Evolutionary conservation across 2,329 filamentous ascomycete species (phyloP), one percentile per base, ranked within the genome.

Genomic region (Botrytis byssoidea): DNA sequence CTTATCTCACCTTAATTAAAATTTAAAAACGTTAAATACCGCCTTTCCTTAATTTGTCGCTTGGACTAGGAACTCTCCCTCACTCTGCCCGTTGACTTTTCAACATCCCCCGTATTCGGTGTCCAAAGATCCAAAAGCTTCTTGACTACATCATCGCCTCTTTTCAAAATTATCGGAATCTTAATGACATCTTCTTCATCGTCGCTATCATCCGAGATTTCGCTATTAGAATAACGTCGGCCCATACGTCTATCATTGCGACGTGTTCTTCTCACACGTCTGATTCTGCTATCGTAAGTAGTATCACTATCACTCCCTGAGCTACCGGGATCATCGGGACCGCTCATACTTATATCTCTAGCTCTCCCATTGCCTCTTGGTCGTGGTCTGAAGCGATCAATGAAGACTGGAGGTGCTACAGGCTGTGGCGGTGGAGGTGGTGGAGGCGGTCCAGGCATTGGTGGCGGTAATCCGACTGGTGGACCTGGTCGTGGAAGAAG

Each of bases 61-160:
- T 48, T 48, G 1, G 10, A 66, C 29, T 16, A 40, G 7, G 44
- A 29, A 7, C 18, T 66, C 14, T n/a, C 42, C 6, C 64, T 18
- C 44, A 3, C 40, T 12, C 22, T 20, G 14, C 25, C 44, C 8
- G 16, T 44, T 29, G 37, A 66, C 44, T 42, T 57, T 10, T 4
- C 61, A 32, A 22, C 9, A 22, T 20, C 40, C 5, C 25, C 59
- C 32, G n/a, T 22, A n/a, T 37, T 37, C 18, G 72, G 66, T 2
- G 76, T 77, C 74, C 75, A 77, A 68, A 73, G 64, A 44, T 77
- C 73, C 65, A 77, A 59, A 16, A 77, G 55, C 20, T 65, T 75
- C 48, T 74, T 46, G 35, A 77, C 75, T 35, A 77, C 48, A 74
- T 76, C 74, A 72, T 75, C 76, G 8, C 76, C 75, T 29, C 65